Conservation (phyloP, 768 basidiomycete genomes). For the Termitomyces sp. region DNA sequence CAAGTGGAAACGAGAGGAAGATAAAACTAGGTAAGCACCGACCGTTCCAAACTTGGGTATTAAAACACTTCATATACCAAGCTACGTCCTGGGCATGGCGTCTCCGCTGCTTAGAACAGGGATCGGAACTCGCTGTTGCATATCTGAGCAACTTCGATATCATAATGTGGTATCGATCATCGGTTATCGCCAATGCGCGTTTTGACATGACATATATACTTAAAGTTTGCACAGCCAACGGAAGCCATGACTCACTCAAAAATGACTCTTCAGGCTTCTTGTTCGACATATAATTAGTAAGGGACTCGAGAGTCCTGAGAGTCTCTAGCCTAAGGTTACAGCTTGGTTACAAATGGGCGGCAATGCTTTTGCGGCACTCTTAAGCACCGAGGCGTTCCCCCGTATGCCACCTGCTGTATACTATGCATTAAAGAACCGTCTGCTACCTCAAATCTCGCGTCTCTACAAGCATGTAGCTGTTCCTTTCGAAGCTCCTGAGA, state of each 20-base stretch:
- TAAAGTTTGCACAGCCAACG: constrained; percentile 2
- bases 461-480: constrained; percentile 52
- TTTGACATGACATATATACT: neutral
- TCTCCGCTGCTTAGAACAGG: no score
- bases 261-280: neutral
- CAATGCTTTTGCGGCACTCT: constrained; percentile 53
- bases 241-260: no score
- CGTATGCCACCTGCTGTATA: constrained; percentile 61
- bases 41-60: no score
- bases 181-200: neutral
- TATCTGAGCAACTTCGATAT: no score
- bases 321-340: neutral
- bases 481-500: constrained; percentile 64
- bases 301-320: neutral
- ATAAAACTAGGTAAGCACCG: no score
- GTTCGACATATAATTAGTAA: neutral
- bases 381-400: constrained; percentile 49
- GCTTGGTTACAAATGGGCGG: constrained; percentile 55
- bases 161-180: no score
- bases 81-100: no score
- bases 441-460: constrained; percentile 36
- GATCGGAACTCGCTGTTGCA: no score
- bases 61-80: no score
- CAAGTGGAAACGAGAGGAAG: no score
- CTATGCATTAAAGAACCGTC: constrained; percentile 41